phyloP scores from a whole-genome alignment of 306 rosid species.

The Castanea mollissima region DNA sequence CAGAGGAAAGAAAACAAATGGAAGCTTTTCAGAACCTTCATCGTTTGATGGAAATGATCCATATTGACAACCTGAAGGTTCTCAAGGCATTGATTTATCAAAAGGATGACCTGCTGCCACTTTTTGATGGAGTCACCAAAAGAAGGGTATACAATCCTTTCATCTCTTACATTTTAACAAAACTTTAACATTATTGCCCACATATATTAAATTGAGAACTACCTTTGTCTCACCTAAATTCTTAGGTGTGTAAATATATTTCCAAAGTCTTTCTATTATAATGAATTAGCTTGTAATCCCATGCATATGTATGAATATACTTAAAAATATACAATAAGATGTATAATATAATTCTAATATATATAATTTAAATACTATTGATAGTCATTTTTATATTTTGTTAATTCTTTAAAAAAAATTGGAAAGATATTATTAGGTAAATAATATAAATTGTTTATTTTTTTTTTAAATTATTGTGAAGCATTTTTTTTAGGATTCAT shows the following conservation, averaged over 20 bases:
- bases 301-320: background rate
- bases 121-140: background rate
- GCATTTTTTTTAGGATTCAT: too few species aligned
- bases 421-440: too few species aligned
- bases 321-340: background rate
- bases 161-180: background rate
- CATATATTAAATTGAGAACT: too few species aligned
- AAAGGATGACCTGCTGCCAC: slow-evolving; percentile 17
- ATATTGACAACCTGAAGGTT: slow-evolving; percentile 18
- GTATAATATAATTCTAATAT: too few species aligned
- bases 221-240: too few species aligned
- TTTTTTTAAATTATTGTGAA: too few species aligned
- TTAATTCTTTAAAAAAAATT: too few species aligned
- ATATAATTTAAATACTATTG: too few species aligned
- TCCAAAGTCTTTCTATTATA: background rate
- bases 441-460: too few species aligned
- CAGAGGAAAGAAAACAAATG: slow-evolving; percentile 9
- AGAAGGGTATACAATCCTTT: slow-evolving; percentile 4
- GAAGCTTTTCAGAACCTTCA: slow-evolving; percentile 1
- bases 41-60: background rate
- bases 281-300: too few species aligned
- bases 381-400: too few species aligned
- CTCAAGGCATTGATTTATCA: slow-evolving; percentile 7
- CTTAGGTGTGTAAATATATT: background rate
- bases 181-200: too few species aligned